Base-by-base conservation (phyloP, 306 rosid species). In the Lathyrus tuberosus region DNA sequence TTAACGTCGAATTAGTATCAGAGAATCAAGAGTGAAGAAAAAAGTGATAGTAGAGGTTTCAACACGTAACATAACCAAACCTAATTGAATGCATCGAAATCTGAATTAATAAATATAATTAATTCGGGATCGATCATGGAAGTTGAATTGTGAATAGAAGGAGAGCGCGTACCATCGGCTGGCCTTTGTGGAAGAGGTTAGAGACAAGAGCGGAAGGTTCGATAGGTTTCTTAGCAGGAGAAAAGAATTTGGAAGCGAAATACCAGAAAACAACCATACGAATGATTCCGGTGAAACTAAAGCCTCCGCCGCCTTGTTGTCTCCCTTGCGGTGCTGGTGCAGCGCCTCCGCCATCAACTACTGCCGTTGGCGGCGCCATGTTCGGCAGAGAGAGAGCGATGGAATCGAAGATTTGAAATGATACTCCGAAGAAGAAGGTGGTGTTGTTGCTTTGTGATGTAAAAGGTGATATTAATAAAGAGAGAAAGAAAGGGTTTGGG, bases 261-360 rank as follows among this genome's bases (percentile, higher is more conserved):
- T 94, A 94, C 99, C 99, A 94, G 61, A 94, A 87, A 28, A 94
- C 96, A 4, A 91, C 99, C 77, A 94, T 88, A 74, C 99, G 84
- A 4, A 94, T 94, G 64, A 94, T 83, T 65, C 97, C 97, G 9
- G 92, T 83, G 52, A 94, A 78, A 7, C 83, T 83, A 35, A 94
- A 81, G 0, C 97, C 97, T 12, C 94, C 91, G 51, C 62, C 63
- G 0, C 12, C 41, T 42, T 69, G 93, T 24, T 67, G 91, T 14
- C 86, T 69, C 13, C 81, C 72, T 72, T 78, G 83, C 54, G 84
- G 80, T 31, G 30, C 80, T 18, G 80, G 56, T 53, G 20, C 65
- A 4, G 65, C 69, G 2, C 82, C 71, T 4, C 71, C 72, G 69
- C 77, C 89, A 61, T 76, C 84, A 71, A 43, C 90, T 51, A 37